Base-by-base conservation (phyloP, 2,329 filamentous ascomycete genomes). In the Neonectria neomacrospora region DNA sequence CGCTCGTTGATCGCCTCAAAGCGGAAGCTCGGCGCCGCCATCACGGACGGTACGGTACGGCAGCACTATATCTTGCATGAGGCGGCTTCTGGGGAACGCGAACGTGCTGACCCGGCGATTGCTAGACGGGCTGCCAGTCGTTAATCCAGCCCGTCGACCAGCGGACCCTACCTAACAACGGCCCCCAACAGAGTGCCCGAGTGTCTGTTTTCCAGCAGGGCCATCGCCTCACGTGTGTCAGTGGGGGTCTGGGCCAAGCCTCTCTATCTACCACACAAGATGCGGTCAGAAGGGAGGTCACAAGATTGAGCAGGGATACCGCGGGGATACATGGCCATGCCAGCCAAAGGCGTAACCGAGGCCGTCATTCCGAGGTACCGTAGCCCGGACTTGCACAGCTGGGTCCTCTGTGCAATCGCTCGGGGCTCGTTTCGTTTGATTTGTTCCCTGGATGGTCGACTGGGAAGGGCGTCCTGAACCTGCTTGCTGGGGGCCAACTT, bases 51-150 rank as follows among this genome's bases (percentile, higher is more conserved):
- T 52, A 37, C 26, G 44, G 14, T 34, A n/a, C 30, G 44, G 23
- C 45, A 44, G 58, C 67, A 63, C 67, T 70, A 52, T 71, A 67
- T 71, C 67, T 71, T 71, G 71, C 70, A 72, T 72, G 57, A 59
- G 58, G 47, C 44, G 58, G 52, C 57, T 54, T 59, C 52, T 59
- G 45, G 56, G 59, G 61, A 61, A 20, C 52, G 48, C 41, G 60
- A 52, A 61, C 45, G 44, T 41, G 54, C 30, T 47, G 44, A 48
- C 39, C 30, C 42, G 20, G 56, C 30, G 30, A 22, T 32, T 10
- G 10, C 48, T 23, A 47, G 53, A 30, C 34, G 34, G 34, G 34
- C 45, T 51, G 53, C 53, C 47, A 55, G 41, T 45, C 28, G 41
- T 23, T 55, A 5, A 42, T 30, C 37, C 34, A 32, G 9, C 23